Evolutionary conservation across 768 basidiomycete species (phyloP), one percentile per base, ranked within the genome.

Genomic region (Leccinum sublutescens): DNA sequence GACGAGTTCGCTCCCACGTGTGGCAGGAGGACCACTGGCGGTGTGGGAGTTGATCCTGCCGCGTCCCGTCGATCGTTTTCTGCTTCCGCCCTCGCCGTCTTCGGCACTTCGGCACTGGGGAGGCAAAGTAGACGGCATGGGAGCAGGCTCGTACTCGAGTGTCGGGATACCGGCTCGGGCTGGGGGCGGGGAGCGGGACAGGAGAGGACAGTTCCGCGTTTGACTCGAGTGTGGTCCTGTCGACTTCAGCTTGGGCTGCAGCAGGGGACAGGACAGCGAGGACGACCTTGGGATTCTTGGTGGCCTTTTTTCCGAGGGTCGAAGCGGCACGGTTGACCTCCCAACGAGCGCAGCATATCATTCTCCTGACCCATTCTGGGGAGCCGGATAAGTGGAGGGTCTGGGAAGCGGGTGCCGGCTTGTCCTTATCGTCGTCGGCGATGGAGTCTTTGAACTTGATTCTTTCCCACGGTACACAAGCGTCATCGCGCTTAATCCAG

Each of bases 331-430:
- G 78, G 52, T 88, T 80, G 45, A 80, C 70, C 67, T 91, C 89
- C 88, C 88, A 93, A 17, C 81, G 82, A 2, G 87, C 88, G 68
- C 91, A 92, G 68, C 88, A 93, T 58, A 93, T 86, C 34, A 88
- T 89, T 58, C 91, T 82, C 62, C 91, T 84, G 29, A 93, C 82
- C 91, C 91, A 93, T 68, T 93, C 91, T 12, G 69, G 1, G 66
- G 23, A 23, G 23, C 23, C 23, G 23, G 2, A 23, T 23, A 23
- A 23, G 23, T 23, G 23, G 23, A 23, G 23, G 23, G 23, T 23
- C 23, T 23, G 23, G 23, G 23, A 59, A 36, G 65, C 53, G 14
- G 70, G 48, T 21, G 21, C 21, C 21, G 23, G 23, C 40, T 67
- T 64, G n/a, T 68, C 59, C 55, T 71, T 68, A 19, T 70, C 64